These are phyloP conservation scores for Escallonia herrerae DNA, from an alignment of 129 eudicot species.

Conservation along the genomic window DNA sequence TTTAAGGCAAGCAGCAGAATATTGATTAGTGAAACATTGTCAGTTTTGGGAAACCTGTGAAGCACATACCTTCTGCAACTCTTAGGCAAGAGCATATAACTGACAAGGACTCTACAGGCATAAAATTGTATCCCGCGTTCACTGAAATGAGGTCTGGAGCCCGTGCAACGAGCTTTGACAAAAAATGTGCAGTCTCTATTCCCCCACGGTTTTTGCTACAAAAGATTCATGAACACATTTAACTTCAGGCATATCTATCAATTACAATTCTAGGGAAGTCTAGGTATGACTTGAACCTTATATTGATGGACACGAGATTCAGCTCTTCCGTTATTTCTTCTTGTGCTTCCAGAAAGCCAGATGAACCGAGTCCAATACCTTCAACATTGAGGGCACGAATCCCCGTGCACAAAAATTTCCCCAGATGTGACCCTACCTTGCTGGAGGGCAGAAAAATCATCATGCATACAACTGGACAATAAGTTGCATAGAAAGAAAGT, in stretches of 20 bases:
- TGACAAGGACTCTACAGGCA: slow-evolving; percentile 58
- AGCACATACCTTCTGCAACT: slow-evolving; percentile 41
- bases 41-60: not conserved
- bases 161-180: slow-evolving; percentile 39
- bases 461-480: slow-evolving; percentile 2
- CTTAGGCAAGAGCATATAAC: slow-evolving; percentile 38
- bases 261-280: not conserved
- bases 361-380: slow-evolving; percentile 53
- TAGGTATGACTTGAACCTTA: slow-evolving; percentile 42
- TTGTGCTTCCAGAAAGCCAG: slow-evolving; percentile 52
- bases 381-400: slow-evolving; percentile 40
- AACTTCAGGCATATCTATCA: not conserved
- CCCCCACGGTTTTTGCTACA: slow-evolving; percentile 65
- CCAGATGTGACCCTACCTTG: slow-evolving; percentile 47
- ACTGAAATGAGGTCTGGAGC: slow-evolving; percentile 55
- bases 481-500: not conserved
- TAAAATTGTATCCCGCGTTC: slow-evolving; percentile 52
- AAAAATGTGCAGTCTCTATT: slow-evolving; percentile 41
- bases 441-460: slow-evolving; percentile 21
- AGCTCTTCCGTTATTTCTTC: slow-evolving; percentile 28
- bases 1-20: too few species aligned
- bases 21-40: not conserved
- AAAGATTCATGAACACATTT: slow-evolving; percentile 15
- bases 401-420: slow-evolving; percentile 49
- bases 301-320: slow-evolving; percentile 43